Conservation (phyloP, 148 eudicot genomes). For the Rhododendron kiyosumense region DNA sequence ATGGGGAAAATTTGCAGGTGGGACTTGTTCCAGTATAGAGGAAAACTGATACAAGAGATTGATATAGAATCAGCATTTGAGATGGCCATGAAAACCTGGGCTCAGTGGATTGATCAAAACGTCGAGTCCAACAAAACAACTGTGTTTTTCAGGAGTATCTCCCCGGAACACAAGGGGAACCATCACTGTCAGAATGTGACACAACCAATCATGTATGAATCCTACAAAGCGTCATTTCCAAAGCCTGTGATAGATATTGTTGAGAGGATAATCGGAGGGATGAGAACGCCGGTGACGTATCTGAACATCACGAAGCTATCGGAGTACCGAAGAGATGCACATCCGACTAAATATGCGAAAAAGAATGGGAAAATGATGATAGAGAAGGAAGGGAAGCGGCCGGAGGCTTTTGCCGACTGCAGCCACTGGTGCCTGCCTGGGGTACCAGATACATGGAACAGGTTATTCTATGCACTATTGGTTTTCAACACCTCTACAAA, state of each 20-base stretch:
- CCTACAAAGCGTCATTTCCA: constrained; percentile 19
- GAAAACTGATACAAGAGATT: constrained; percentile 28
- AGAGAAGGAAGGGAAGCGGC: background rate
- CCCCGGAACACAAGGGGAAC: constrained; percentile 36
- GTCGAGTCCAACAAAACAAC: constrained; percentile 34
- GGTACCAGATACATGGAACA: constrained; percentile 50
- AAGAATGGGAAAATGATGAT: constrained; percentile 2
- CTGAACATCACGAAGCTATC: constrained; percentile 47
- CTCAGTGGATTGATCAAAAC: constrained; percentile 32
- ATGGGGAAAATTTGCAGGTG: constrained; percentile 30
- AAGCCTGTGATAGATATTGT: constrained; percentile 23
- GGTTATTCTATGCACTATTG: constrained; percentile 34
- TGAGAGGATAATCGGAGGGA: constrained; percentile 20
- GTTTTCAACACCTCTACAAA: background rate
- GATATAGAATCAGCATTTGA: constrained; percentile 29
- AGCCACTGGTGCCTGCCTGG: constrained; percentile 63
- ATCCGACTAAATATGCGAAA: constrained; percentile 29
- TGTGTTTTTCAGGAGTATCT: constrained; percentile 43
- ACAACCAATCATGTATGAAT: constrained; percentile 33
- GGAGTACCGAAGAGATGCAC: constrained; percentile 45
- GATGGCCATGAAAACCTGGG: constrained; percentile 48
- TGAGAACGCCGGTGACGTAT: constrained; percentile 30
- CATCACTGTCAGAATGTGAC: constrained; percentile 46
- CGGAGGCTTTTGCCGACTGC: constrained; percentile 26
- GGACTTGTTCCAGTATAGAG: constrained; percentile 34